Evolutionary conservation across 129 eudicot genomes (phyloP).

Genomic region (Cynara cardunculus): DNA sequence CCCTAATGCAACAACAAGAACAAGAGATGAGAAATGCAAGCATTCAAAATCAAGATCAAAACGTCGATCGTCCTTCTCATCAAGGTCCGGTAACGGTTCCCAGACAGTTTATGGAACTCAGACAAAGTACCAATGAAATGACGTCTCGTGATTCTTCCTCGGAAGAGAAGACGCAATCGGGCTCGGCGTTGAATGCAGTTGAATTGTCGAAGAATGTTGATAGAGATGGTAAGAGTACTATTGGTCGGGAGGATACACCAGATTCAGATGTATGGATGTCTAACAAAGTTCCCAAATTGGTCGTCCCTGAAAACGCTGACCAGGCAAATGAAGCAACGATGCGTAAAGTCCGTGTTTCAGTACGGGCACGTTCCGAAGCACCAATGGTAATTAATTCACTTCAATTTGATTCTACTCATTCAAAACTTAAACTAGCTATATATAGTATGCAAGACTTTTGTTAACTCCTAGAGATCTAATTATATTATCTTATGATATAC

Average conservation of each 20-base stretch:
- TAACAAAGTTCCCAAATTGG: conserved; percentile 52
- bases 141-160: conserved; percentile 46
- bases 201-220: conserved; percentile 25
- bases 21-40: conserved; percentile 36
- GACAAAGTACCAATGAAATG: conserved; percentile 17
- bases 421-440: background rate
- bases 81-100: conserved; percentile 32
- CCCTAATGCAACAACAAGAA: conserved; percentile 68
- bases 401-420: background rate
- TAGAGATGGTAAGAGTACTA: conserved; percentile 25
- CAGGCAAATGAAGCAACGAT: conserved; percentile 64
- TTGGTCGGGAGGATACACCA: conserved; percentile 46
- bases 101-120: conserved; percentile 54
- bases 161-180: conserved; percentile 57
- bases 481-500: background rate
- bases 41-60: conserved; percentile 27
- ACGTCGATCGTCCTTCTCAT: conserved; percentile 8
- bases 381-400: conserved; percentile 49
- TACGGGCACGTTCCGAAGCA: conserved; percentile 87
- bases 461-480: background rate
- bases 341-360: conserved; percentile 93
- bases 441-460: background rate
- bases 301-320: conserved; percentile 26
- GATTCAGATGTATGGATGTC: conserved; percentile 59
- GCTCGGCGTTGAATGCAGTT: conserved; percentile 29